These are phyloP conservation scores for Exophiala aquamarina DNA, from an alignment of 2,329 filamentous ascomycete species.

Conservation along the genomic window DNA sequence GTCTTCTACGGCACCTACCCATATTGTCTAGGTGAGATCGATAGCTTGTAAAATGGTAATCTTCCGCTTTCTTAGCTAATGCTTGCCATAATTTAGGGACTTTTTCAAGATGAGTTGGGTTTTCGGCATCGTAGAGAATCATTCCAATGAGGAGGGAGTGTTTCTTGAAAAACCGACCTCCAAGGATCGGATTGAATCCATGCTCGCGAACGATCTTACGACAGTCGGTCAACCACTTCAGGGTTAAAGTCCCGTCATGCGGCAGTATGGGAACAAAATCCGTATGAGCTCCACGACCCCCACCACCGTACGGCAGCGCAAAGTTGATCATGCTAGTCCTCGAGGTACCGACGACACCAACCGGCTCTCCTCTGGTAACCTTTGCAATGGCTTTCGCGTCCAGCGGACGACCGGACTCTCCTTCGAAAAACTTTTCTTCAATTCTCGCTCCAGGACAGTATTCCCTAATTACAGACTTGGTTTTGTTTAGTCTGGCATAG, in stretches of 20 bases:
- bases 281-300: constrained; percentile 1
- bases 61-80: background rate
- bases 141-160: constrained; percentile 4
- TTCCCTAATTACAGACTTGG: background rate
- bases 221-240: constrained; percentile 2
- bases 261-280: constrained; percentile 5
- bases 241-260: background rate
- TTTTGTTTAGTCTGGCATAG: background rate
- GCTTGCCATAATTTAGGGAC: background rate
- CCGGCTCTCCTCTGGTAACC: background rate
- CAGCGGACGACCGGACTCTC: background rate
- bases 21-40: constrained; percentile 3
- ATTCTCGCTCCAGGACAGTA: background rate
- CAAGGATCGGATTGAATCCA: constrained; percentile 3
- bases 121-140: constrained; percentile 1
- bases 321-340: constrained; percentile 7
- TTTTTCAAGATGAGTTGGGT: background rate
- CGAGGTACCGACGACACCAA: background rate
- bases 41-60: constrained; percentile 4
- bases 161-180: background rate
- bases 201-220: constrained; percentile 1
- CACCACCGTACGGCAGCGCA: constrained; percentile 1
- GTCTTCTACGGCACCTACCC: background rate
- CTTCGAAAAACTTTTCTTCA: background rate
- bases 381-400: constrained; percentile 2